Conservation (phyloP, 495 filamentous ascomycete genomes). For the Penicillium taxi region DNA sequence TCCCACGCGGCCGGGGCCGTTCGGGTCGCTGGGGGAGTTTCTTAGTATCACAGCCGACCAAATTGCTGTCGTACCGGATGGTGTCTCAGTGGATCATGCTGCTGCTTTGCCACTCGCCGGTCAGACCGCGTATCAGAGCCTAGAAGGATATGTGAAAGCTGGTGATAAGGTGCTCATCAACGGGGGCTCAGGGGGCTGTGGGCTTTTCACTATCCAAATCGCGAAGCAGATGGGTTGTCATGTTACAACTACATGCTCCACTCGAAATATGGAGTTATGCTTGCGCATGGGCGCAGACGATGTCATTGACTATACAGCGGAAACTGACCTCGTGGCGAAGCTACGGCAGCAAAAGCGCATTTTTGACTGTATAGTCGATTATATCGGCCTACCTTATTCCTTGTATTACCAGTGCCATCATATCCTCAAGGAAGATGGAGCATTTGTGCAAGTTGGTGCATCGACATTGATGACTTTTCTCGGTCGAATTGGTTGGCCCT, state of each 20-base stretch:
- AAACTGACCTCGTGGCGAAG: conserved; percentile 36
- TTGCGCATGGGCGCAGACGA: conserved; percentile 56
- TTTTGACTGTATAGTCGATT: conserved; percentile 55
- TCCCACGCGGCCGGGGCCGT: conserved; percentile 26
- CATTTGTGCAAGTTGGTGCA: conserved; percentile 52
- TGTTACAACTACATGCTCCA: conserved; percentile 54
- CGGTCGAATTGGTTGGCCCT: conserved; percentile 37
- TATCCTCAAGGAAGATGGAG: conserved; percentile 45
- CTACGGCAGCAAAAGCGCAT: conserved; percentile 43
- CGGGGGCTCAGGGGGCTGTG: conserved; percentile 57
- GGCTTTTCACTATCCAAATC: conserved; percentile 56
- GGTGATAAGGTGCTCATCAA: conserved; percentile 60
- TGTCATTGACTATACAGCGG: conserved; percentile 58
- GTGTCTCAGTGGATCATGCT: conserved; percentile 42
- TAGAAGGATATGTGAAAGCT: conserved; percentile 45
- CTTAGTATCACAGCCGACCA: conserved; percentile 18
- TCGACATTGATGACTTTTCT: conserved; percentile 18
- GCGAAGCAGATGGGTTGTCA: conserved; percentile 57
- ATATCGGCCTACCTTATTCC: conserved; percentile 43
- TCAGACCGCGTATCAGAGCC: conserved; percentile 50
- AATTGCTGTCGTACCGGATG: conserved; percentile 38
- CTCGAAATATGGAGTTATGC: conserved; percentile 49
- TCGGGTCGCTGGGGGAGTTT: conserved; percentile 52
- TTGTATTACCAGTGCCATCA: conserved; percentile 50
- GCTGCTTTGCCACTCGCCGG: conserved; percentile 50